Base-by-base conservation (phyloP, 768 basidiomycete genomes). In the Tricholoma terreum region DNA sequence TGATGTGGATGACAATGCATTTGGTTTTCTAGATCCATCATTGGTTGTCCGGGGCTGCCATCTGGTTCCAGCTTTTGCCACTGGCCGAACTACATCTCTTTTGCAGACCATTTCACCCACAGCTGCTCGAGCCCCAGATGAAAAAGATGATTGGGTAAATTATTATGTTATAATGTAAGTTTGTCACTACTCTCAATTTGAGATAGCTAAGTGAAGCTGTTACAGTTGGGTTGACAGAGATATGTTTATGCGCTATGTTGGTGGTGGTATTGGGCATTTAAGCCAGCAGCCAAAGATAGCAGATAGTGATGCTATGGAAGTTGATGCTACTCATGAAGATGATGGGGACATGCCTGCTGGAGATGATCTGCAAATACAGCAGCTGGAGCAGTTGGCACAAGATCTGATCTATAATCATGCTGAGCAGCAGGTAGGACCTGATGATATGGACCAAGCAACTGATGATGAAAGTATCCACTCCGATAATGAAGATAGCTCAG, bases 11-110 rank as follows among this genome's bases (percentile, higher is more conserved):
- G 53, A 55, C 1, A 59, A 53, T 14, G 64, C 69, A 0, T 75
- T 74, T 54, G 69, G 73, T 1, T 75, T 74, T 48, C 38, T 74
- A 1, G 10, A 33, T 10, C 31, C 31, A 33, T 33, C 31, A 1
- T 52, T 50, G 1, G 64, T 69, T 7, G 62, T 75, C n/a, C 63
- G 63, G 2, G 64, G 56, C 3, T 65, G 61, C 54, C 71, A 75
- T 45, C 48, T 74, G 1, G 70, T 71, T 6, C 73, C 75, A 1
- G 64, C 56, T 1, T 76, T 73, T 57, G 31, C 51, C 0, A 58
- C 63, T 31, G 72, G 70, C 0, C 50, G 54, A 0, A 43, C 48
- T 21, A 61, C 60, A 10, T 53, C 65, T 10, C 56, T 64, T 5
- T 4, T 38, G 10, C 31, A 17, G 6, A 55, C 31, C 31, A 33